Base-by-base conservation (phyloP, 2,329 filamentous ascomycete genomes). In the Malbranchea cinnamomea region DNA sequence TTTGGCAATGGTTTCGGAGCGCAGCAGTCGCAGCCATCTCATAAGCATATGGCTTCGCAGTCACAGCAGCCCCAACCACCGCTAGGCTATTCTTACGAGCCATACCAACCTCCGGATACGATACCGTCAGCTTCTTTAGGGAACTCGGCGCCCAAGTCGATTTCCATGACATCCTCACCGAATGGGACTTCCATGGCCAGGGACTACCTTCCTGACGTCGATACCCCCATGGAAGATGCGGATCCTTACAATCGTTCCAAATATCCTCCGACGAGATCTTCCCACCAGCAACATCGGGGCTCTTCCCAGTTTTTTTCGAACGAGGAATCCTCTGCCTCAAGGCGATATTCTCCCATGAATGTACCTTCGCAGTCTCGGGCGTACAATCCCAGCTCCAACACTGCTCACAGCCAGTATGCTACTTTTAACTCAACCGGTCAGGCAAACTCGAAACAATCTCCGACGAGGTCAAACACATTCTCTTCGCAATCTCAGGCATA, bases 321-420 rank as follows among this genome's bases (percentile, higher is more conserved):
- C 41, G 75, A 87, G 48, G 74, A 80, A 35, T 89, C 83, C 24
- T 68, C 81, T 29, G 82, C 83, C 34, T 81, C 84, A 36, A 81
- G 91, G 53, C 74, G 85, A 50, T 95, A 95, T 59, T 95, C 87
- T 26, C 89, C 87, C 40, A 94, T 94, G 85, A 87, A 93, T 53
- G 71, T 74, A 10, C 63, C 91, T 37, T 83, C 84, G 37, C 81
- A 84, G 23, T 73, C 77, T 19, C 78, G 80, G 33, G 75, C 83
- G 19, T 91, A 91, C 58, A 68, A 71, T 50, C 67, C 60, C 59
- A 79, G 63, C 52, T 71, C 63, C 38, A 71, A 61, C 49, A 62
- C 63, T 52, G 41, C 66, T 43, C 60, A 61, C 36, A 56, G 54
- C 45, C 47, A 59, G 17, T 67, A 67, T 41, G 54, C 55, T 26